Evolutionary conservation across 768 basidiomycete species (phyloP).

Genomic region (Ramaria sp.): DNA sequence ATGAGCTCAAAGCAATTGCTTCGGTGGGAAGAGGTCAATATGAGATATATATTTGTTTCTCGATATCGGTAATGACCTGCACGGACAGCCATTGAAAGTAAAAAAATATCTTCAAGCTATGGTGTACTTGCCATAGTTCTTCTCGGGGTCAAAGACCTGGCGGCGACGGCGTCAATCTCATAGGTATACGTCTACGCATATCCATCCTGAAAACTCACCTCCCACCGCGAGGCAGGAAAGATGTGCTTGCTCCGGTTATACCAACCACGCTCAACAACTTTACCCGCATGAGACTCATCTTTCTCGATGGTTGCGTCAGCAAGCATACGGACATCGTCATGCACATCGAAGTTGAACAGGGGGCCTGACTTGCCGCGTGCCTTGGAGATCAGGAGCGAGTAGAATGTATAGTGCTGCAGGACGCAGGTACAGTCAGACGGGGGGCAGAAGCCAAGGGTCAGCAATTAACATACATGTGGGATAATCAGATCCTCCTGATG

Average conservation of each 20-base stretch:
- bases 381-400: constrained; percentile 97
- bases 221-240: constrained; percentile 94
- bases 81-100: too few species aligned
- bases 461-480: constrained; percentile 62
- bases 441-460: not conserved
- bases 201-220: constrained; percentile 34
- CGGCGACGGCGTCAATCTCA: not conserved
- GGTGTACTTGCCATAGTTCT: constrained; percentile 87
- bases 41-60: too few species aligned
- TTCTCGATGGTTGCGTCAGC: constrained; percentile 95
- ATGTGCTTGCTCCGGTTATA: constrained; percentile 97
- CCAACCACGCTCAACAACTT: constrained; percentile 93
- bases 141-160: constrained; percentile 89
- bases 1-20: too few species aligned
- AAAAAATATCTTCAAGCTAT: constrained; percentile 29
- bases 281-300: constrained; percentile 97
- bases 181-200: not conserved
- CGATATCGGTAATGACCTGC: too few species aligned
- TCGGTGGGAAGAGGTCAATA: too few species aligned
- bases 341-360: constrained; percentile 97
- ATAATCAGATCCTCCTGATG: constrained; percentile 94
- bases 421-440: not conserved
- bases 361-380: constrained; percentile 97
- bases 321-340: constrained; percentile 91
- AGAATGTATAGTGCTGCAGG: constrained; percentile 91